phyloP scores from a whole-genome alignment of 192 early-diverging fungal genomes.

The Dissophora globulifera region DNA sequence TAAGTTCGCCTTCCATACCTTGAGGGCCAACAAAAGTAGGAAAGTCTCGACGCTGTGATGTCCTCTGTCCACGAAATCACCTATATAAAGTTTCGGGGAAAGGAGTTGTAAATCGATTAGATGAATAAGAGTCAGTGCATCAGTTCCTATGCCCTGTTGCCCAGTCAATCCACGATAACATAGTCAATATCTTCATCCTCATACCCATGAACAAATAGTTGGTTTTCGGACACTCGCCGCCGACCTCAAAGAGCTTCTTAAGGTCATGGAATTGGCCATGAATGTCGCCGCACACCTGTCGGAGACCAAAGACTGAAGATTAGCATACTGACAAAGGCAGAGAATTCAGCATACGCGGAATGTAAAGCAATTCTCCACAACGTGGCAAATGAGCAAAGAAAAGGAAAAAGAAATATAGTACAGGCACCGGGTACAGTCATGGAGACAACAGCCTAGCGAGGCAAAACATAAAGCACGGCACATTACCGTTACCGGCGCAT shows the following conservation, averaged over 20 bases:
- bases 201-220: slow-evolving; percentile 98
- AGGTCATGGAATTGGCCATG: slow-evolving; percentile 99
- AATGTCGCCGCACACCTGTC: slow-evolving; percentile 91
- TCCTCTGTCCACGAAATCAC: slow-evolving; percentile 96
- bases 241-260: slow-evolving; percentile 92
- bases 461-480: background rate
- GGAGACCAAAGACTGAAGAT: no score
- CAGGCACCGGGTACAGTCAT: no score
- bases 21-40: slow-evolving; percentile 91
- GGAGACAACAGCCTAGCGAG: no score
- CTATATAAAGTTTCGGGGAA: no score
- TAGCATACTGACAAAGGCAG: no score
- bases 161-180: no score
- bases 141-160: no score
- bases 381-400: background rate
- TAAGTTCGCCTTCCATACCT: no score
- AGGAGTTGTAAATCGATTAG: no score
- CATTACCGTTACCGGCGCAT: slow-evolving; percentile 92
- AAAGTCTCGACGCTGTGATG: slow-evolving; percentile 98
- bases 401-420: slow-evolving; percentile 4
- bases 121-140: no score
- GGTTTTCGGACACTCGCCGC: slow-evolving; percentile 95
- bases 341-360: no score
- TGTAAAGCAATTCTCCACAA: background rate
- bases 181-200: background rate